Base-by-base conservation (phyloP, 305 asterid genomes). In the Lippia alba region DNA sequence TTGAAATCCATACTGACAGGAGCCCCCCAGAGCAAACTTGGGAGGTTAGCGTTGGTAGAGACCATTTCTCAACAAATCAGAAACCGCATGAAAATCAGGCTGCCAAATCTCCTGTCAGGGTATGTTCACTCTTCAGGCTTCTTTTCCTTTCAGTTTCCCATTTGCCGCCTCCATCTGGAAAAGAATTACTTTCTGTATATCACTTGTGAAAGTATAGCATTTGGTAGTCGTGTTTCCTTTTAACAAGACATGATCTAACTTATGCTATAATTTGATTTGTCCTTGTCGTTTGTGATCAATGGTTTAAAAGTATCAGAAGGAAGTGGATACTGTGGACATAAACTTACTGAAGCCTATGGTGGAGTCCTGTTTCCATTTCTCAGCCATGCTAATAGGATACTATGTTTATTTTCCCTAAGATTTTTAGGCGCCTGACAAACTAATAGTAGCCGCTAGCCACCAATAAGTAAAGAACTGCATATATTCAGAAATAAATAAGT, bases 81-180 rank as follows among this genome's bases (percentile, higher is more conserved):
- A 64, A 89, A 15, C 73, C 93, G 99, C 20, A 89, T 90, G 97
- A 92, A 89, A 85, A 49, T 95, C 64, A 89, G 98, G 83, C 85
- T 95, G 66, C 99, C 99, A 33, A 95, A 86, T 85, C 88, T 95
- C 46, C 96, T 95, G 46, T 85, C 98, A 20, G 98, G 99, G 99
- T 95, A 86, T 49, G 76, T 64, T 72, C 54, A 19, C 46, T 57
- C 48, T 61, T 79, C 67, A 71, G 64, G 72, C 63, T 64, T 67
- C 65, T 46, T 66, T 53, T 61, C 32, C 19, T 64, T 44, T 73
- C 73, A 32, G 56, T 66, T 16, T 55, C 24, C 33, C 46, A 4
- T 67, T 45, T 34, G 56, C 61, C 64, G 61, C 62, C 24, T 63
- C 19, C 57, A 59, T 63, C 70, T 69, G 36, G 62, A 55, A 32